Evolutionary conservation across 148 eudicot genomes (phyloP).

Genomic region (Camellia granthamiana): DNA sequence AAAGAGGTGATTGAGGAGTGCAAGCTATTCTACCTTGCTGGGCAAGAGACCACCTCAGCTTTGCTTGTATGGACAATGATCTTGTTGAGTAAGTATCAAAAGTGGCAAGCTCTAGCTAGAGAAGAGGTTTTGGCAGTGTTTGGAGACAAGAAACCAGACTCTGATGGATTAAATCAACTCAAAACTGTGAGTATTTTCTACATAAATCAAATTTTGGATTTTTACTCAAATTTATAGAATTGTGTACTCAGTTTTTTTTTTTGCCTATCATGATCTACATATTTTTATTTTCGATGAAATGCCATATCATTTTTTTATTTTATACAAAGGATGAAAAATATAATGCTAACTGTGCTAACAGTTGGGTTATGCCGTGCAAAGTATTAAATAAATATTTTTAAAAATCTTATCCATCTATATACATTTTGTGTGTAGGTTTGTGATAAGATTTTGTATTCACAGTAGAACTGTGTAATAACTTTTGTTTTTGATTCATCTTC

Average conservation of each 20-base stretch:
- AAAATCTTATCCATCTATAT: too few relatives aligned
- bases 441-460: background rate
- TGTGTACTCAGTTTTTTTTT: too few relatives aligned
- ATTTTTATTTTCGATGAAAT: too few relatives aligned
- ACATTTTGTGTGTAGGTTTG: too few relatives aligned
- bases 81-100: background rate
- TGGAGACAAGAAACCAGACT: background rate
- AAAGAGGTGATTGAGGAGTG: background rate
- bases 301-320: too few relatives aligned
- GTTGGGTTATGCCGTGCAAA: too few relatives aligned
- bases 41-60: background rate
- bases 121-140: background rate
- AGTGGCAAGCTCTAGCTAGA: conserved; percentile 8
- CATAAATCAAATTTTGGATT: too few relatives aligned
- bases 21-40: background rate
- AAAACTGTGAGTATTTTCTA: background rate
- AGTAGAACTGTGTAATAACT: background rate
- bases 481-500: background rate
- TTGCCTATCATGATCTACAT: too few relatives aligned
- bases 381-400: too few relatives aligned
- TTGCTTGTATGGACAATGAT: background rate
- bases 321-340: too few relatives aligned
- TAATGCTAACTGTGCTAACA: too few relatives aligned
- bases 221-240: too few relatives aligned
- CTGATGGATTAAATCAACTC: background rate